These are phyloP conservation scores for Neopestalotiopsis clavispora DNA, from an alignment of 2,329 filamentous ascomycete species.

Conservation along the genomic window DNA sequence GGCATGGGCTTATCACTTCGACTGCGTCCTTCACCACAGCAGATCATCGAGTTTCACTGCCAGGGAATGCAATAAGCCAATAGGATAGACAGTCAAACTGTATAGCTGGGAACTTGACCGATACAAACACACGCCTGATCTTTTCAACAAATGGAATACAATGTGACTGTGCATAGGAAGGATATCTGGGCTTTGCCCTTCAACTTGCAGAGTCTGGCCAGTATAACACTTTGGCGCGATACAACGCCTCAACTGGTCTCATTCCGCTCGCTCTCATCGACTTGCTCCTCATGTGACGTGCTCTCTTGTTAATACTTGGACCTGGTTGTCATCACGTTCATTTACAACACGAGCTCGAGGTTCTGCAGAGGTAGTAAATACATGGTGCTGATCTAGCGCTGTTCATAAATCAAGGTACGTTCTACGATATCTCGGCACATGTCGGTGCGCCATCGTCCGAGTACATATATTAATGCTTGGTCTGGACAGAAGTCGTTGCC, in stretches of 20 bases:
- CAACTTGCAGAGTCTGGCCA: not conserved
- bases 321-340: too few relatives aligned
- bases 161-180: not conserved
- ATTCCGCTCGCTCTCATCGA: not conserved
- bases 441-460: slow-evolving; percentile 19
- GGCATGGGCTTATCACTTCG: not conserved
- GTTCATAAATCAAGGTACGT: not conserved
- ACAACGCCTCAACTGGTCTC: not conserved
- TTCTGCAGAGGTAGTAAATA: not conserved
- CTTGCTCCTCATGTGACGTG: too few relatives aligned
- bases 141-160: not conserved
- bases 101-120: slow-evolving; percentile 1
- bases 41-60: not conserved
- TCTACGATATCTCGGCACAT: slow-evolving; percentile 14
- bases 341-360: not conserved
- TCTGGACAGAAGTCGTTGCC: not conserved
- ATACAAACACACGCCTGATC: not conserved
- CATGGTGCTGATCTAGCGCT: not conserved
- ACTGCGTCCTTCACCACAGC: not conserved
- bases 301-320: too few relatives aligned
- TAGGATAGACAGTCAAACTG: slow-evolving; percentile 7
- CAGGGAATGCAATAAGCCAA: not conserved
- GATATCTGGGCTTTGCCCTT: not conserved
- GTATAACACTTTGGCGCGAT: not conserved
- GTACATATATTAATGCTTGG: slow-evolving; percentile 15